Evolutionary conservation across 345 rosid genomes (phyloP), one percentile per base, ranked within the genome.

Genomic region (Hibiscus syriacus): DNA sequence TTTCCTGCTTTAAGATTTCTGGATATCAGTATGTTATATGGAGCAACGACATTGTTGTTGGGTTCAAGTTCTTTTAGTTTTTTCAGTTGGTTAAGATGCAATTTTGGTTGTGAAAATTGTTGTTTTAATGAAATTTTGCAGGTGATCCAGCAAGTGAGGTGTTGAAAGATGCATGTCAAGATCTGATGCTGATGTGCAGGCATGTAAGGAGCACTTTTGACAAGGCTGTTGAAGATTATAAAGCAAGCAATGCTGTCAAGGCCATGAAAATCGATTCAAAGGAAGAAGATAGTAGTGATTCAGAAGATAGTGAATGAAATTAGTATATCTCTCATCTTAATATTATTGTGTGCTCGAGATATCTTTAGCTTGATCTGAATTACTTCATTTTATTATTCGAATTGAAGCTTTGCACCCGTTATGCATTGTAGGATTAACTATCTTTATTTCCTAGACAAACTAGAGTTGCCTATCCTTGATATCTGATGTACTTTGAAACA

Each of bases 61-160:
- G 34, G 34, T 30, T 30, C 34, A 0, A 30, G n/a, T n/a, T n/a
- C 34, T 30, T 30, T 30, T 30, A 0, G 0, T 0, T 2, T 30
- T 30, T 30, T 30, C 34, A 30, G 34, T 30, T 7, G 38, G 38
- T 6, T 34, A 34, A 34, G 38, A 34, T 34, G 38, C 38, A 7
- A 10, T 34, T 34, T 34, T 34, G 38, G 38, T 6, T 34, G 27
- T 19, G 39, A 50, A 27, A 7, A 17, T 27, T 32, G n/a, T 6
- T 0, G 30, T 30, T 41, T 55, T 67, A 27, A 16, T 36, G 43
- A 55, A 39, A 38, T 55, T 54, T 78, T 69, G 58, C 82, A 93
- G 97, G 95, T 41, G 89, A 87, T 54, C 88, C 94, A 0, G 97
- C 95, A 0, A 87, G 90, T 64, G 96, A 84, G 75, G 95, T 90